Evolutionary conservation across 768 basidiomycete species (phyloP), one percentile per base, ranked within the genome.

Genomic region (Tephrocybe sp.): DNA sequence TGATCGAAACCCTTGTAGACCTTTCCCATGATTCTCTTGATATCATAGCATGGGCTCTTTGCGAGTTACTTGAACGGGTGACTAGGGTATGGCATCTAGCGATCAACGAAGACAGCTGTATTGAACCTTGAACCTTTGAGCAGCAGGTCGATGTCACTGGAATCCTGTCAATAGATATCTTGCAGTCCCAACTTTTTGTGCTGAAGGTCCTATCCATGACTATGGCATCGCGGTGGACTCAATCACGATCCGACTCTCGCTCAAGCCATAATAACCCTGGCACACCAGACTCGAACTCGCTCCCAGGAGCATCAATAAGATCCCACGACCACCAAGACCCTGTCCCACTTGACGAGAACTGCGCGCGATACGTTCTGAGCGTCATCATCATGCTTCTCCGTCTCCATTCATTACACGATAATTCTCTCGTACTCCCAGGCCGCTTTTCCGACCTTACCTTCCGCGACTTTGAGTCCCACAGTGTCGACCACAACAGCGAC

Each of bases 131-230:
- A 51, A 38, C 6, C 3, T 41, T 21, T 54, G 15, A 39, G 52
- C 58, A 86, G 77, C 85, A 84, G 73, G 71, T 74, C 54, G 80
- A 83, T 59, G 55, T 68, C 12, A 69, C 74, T 21, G 82, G 80
- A 1, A 71, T 74, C 48, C 70, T 79, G 50, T 73, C 84, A 2
- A 73, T 90, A 15, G 87, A 92, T 50, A 79, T 86, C 37, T 77
- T 93, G 3, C 92, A 95, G 62, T 94, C 93, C 0, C 90, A 94
- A 64, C 74, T 95, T 1, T 91, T 90, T 59, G 70, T 95, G 33
- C 76, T 94, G 60, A 92, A 94, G 68, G 84, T 94, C 20, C 68
- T 96, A 11, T 78, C 86, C 0, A 75, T 87, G 38, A 82, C 85
- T 41, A 83, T 95, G 78, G 82, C 88, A 4, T 84, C 88, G 14